Evolutionary conservation across 495 filamentous ascomycete species (phyloP).

Genomic region (Symbiotaphrina buchneri): DNA sequence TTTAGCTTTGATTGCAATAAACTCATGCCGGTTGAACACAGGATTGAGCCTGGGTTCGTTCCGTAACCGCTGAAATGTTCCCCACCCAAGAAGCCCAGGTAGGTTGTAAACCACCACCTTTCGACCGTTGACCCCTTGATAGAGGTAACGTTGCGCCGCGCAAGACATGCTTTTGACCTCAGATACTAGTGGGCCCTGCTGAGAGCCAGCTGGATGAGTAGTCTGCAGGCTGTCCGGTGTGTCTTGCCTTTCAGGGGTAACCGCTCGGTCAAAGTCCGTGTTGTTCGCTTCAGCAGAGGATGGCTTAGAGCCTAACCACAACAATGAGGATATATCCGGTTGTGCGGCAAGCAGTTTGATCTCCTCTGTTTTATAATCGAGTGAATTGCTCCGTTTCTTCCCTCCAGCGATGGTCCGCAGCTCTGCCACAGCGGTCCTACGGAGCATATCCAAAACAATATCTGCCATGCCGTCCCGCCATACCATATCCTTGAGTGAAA

Average conservation of each 20-base stretch:
- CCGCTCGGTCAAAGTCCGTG: not conserved
- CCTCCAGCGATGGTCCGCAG: constrained; percentile 8
- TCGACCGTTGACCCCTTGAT: not conserved
- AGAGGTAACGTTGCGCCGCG: not conserved
- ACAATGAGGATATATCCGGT: not conserved
- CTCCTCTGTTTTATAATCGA: not conserved
- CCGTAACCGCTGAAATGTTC: constrained; percentile 1
- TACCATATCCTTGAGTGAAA: constrained; percentile 11
- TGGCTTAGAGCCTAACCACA: constrained; percentile 1
- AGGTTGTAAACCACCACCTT: constrained; percentile 4
- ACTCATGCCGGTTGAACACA: not conserved
- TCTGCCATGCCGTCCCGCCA: constrained; percentile 53
- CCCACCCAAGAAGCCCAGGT: constrained; percentile 2
- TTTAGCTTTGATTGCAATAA: not conserved
- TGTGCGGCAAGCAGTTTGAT: not conserved
- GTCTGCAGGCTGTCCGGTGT: not conserved
- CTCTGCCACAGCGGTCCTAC: constrained; percentile 19
- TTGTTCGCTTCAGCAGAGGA: not conserved
- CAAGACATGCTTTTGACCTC: not conserved
- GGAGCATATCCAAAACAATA: constrained; percentile 29
- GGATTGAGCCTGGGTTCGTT: not conserved
- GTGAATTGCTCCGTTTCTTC: constrained; percentile 1
- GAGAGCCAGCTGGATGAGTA: not conserved
- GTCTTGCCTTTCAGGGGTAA: not conserved
- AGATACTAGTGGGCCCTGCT: not conserved